These are phyloP conservation scores for Cryphonectria japonica DNA, from an alignment of 2,329 filamentous ascomycete genomes.

Conservation along the genomic window DNA sequence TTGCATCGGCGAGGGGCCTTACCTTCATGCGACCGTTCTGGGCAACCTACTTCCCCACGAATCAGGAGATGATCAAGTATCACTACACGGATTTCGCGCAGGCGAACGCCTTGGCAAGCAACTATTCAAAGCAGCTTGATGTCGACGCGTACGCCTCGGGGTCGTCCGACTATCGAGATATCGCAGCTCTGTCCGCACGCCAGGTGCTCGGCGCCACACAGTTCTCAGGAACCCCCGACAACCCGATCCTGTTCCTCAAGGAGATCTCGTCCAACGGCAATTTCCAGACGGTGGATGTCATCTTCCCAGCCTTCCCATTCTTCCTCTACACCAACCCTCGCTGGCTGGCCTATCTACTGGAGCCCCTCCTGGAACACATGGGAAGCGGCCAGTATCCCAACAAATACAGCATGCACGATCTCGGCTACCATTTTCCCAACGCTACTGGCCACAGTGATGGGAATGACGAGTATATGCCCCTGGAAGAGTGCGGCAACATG, in stretches of 20 bases:
- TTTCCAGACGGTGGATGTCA: conserved; percentile 84
- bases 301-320: conserved; percentile 85
- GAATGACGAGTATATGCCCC: conserved; percentile 73
- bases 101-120: conserved; percentile 65
- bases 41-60: conserved; percentile 71
- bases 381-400: conserved; percentile 84
- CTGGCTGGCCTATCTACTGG: conserved; percentile 78
- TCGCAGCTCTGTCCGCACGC: conserved; percentile 75
- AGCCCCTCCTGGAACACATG: conserved; percentile 81
- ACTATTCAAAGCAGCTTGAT: conserved; percentile 74
- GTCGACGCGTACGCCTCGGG: conserved; percentile 74
- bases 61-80: conserved; percentile 69
- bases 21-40: conserved; percentile 80
- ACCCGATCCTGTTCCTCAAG: conserved; percentile 78
- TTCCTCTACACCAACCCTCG: conserved; percentile 83
- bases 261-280: conserved; percentile 88
- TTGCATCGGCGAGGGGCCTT: conserved; percentile 73
- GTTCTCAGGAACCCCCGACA: conserved; percentile 72
- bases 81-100: conserved; percentile 76
- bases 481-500: conserved; percentile 77
- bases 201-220: conserved; percentile 80
- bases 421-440: conserved; percentile 74
- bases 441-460: conserved; percentile 74
- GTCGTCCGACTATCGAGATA: conserved; percentile 75
- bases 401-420: conserved; percentile 77